Conservation (phyloP, 495 filamentous ascomycete species). For the Neurospora sp. region DNA sequence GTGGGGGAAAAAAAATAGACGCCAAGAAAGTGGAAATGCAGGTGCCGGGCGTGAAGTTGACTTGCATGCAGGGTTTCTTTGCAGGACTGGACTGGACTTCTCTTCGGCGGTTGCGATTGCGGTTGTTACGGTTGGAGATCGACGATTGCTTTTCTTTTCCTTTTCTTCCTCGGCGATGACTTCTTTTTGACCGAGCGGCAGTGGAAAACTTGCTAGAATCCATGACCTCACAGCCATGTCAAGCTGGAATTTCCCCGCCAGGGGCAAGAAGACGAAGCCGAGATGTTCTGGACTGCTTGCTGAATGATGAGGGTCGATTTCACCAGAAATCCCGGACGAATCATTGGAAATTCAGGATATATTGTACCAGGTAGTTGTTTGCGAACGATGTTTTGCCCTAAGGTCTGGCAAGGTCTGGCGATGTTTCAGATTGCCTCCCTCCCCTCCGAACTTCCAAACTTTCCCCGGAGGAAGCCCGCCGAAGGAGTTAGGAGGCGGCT, state of each 20-base stretch:
- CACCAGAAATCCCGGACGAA: no score
- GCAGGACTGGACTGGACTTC: neutral
- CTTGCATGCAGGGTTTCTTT: neutral
- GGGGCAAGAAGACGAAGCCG: no score
- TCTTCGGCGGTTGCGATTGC: neutral
- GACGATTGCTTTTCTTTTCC: no score
- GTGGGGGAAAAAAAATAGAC: neutral
- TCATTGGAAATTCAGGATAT: no score
- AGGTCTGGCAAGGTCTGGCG: neutral
- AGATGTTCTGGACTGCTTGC: no score
- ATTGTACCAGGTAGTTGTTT: neutral
- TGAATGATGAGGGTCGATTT: no score
- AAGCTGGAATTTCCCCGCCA: no score
- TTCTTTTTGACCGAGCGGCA: no score
- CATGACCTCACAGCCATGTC: no score
- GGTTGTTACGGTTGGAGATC: neutral
- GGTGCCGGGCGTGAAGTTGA: neutral
- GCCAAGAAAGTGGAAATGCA: neutral
- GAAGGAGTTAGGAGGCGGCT: neutral
- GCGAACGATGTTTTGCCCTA: neutral
- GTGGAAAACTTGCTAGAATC: no score
- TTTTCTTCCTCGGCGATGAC: no score
- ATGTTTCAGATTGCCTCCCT: neutral
- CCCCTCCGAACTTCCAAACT: neutral
- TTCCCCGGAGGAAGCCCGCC: neutral